Conservation (phyloP, 441 rosid genomes). For the Aquilaria agallochum region DNA sequence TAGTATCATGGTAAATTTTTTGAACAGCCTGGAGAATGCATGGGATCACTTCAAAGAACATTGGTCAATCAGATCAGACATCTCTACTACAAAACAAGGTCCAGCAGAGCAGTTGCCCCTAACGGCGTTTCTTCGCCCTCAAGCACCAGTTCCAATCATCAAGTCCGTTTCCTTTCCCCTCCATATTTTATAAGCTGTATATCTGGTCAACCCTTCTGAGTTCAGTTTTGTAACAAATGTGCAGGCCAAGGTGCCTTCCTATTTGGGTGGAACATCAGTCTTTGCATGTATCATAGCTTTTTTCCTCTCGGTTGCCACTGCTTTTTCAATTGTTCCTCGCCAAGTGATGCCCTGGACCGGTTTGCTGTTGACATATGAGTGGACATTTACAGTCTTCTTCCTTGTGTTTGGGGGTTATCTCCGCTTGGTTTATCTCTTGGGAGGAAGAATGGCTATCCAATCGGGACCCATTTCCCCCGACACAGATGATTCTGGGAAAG, state of each 20-base stretch:
- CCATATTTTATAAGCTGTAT: background rate
- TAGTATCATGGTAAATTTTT: background rate
- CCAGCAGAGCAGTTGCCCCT: constrained; percentile 20
- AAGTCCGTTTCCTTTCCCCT: constrained; percentile 33
- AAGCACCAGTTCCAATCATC: constrained; percentile 43
- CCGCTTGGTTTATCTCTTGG: constrained; percentile 18
- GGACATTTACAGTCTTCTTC: constrained; percentile 71
- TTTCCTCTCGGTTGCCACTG: constrained; percentile 44
- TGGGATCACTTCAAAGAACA: constrained; percentile 16
- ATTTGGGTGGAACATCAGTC: constrained; percentile 62
- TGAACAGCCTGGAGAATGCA: constrained; percentile 22
- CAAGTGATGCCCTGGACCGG: constrained; percentile 96
- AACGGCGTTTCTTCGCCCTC: constrained; percentile 31
- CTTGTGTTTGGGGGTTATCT: constrained; percentile 48
- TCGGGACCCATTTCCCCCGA: constrained; percentile 1
- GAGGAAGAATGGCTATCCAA: constrained; percentile 22
- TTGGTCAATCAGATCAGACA: constrained; percentile 20
- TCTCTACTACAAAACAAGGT: constrained; percentile 16
- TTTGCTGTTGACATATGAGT: constrained; percentile 68
- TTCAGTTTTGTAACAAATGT: constrained; percentile 1
- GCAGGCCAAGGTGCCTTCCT: constrained; percentile 50
- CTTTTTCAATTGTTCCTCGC: constrained; percentile 64
- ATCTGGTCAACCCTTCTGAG: background rate
- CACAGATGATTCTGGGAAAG: constrained; percentile 23
- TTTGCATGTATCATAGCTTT: constrained; percentile 41